These are phyloP conservation scores for Neurospora sublineolata DNA, from an alignment of 495 filamentous ascomycete genomes.

Conservation along the genomic window DNA sequence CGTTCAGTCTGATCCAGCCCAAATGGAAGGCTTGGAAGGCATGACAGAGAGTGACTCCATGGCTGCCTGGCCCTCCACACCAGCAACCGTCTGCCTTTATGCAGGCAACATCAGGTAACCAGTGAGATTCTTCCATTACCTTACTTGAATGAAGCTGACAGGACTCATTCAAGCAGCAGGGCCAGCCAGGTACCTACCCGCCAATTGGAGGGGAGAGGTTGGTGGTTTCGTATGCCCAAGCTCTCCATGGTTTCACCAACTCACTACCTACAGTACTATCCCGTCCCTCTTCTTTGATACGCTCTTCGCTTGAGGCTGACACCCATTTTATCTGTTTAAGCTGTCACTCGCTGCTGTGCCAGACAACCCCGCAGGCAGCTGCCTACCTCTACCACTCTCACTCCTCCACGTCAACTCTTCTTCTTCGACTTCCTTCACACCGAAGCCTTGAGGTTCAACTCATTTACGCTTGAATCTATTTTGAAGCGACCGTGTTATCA, in stretches of 20 bases:
- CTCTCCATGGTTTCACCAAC: neutral
- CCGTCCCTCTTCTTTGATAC: neutral
- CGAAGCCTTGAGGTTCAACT: neutral
- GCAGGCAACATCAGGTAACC: neutral
- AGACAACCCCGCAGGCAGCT: neutral
- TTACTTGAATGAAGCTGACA: neutral
- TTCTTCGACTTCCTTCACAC: neutral
- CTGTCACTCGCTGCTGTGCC: neutral
- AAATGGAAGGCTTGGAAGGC: no score
- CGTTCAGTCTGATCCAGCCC: no score
- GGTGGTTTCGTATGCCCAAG: neutral
- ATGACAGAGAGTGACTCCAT: no score
- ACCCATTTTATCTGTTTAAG: neutral
- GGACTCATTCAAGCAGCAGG: neutral
- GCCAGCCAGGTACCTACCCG: neutral
- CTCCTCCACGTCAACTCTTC: neutral
- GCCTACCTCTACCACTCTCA: neutral
- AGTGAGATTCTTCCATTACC: neutral
- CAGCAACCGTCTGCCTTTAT: neutral
- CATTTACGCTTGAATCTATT: neutral
- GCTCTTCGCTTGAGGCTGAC: neutral
- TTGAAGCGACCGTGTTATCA: neutral
- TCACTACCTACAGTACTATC: no score
- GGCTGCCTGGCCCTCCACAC: neutral
- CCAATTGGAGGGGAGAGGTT: neutral